A percentile compares a stretch with the other conserved stretches of the same genome.
phyloP scores from a whole-genome alignment of 2,329 filamentous ascomycete genomes.

The Phialemoniopsis sp. region DNA sequence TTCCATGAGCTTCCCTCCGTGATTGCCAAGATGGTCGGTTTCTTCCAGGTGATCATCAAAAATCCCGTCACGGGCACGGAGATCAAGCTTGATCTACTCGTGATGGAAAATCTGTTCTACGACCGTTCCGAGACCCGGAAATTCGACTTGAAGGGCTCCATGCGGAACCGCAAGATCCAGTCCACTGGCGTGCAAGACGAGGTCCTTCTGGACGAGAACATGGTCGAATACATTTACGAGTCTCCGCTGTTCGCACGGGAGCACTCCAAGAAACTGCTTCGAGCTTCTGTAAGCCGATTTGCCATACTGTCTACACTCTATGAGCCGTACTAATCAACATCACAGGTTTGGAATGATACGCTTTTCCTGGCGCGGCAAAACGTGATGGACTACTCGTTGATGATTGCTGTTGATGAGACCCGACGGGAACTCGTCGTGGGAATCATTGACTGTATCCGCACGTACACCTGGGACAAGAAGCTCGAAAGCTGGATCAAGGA shows the following conservation, averaged over 20 bases:
- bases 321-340: background rate
- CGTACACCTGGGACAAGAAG: conserved; percentile 99
- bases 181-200: conserved; percentile 94
- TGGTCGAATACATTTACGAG: conserved; percentile 99
- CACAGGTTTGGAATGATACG: conserved; percentile 83
- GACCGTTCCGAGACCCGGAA: conserved; percentile 85
- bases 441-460: conserved; percentile 97
- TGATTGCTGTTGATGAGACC: conserved; percentile 93
- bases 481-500: conserved; percentile 99
- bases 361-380: conserved; percentile 91
- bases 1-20: conserved; percentile 95
- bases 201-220: conserved; percentile 94
- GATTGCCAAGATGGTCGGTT: conserved; percentile 98
- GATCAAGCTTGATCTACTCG: conserved; percentile 87
- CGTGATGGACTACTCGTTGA: conserved; percentile 98
- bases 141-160: conserved; percentile 95
- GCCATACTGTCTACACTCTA: too few relatives aligned
- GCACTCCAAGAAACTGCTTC: conserved; percentile 90
- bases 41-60: conserved; percentile 97
- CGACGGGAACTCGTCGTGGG: conserved; percentile 91
- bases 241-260: conserved; percentile 92
- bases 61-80: conserved; percentile 88
- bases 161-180: conserved; percentile 97
- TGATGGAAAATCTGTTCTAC: conserved; percentile 99
- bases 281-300: conserved; percentile 66